phyloP scores from a whole-genome alignment of 108 stramenopile genomes.

The Thalassiosira profunda region DNA sequence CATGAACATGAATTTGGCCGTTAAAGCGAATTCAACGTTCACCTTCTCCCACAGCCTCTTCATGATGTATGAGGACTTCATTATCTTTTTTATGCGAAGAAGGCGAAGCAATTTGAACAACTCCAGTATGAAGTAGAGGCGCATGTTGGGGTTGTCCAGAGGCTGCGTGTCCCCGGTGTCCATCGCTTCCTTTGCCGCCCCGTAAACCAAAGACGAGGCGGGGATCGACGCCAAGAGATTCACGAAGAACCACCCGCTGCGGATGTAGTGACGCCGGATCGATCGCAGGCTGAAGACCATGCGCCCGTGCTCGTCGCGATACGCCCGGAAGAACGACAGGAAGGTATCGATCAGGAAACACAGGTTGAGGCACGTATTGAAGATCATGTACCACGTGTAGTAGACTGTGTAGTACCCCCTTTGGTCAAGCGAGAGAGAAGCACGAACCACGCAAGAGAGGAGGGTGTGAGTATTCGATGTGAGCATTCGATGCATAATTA shows the following conservation, averaged over 20 bases:
- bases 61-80: not conserved
- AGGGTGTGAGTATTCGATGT: too few relatives aligned
- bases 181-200: too few relatives aligned
- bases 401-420: constrained; percentile 22
- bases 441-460: not conserved
- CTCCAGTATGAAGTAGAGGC: not conserved
- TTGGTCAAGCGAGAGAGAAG: not conserved
- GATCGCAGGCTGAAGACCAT: constrained; percentile 16
- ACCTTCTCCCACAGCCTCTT: not conserved
- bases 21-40: constrained; percentile 1
- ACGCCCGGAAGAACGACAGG: constrained; percentile 29
- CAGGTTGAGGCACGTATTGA: constrained; percentile 23
- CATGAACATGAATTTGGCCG: constrained; percentile 17
- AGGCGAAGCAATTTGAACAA: not conserved
- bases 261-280: constrained; percentile 7
- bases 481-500: too few relatives aligned
- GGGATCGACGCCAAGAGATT: constrained; percentile 7
- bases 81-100: not conserved
- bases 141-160: not conserved
- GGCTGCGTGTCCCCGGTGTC: too few relatives aligned
- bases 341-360: constrained; percentile 32
- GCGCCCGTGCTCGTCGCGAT: constrained; percentile 6
- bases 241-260: constrained; percentile 2
- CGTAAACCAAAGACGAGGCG: not conserved
- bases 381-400: constrained; percentile 6